These are phyloP conservation scores for Septoria petroselini DNA, from an alignment of 2,329 filamentous ascomycete species.

Conservation along the genomic window DNA sequence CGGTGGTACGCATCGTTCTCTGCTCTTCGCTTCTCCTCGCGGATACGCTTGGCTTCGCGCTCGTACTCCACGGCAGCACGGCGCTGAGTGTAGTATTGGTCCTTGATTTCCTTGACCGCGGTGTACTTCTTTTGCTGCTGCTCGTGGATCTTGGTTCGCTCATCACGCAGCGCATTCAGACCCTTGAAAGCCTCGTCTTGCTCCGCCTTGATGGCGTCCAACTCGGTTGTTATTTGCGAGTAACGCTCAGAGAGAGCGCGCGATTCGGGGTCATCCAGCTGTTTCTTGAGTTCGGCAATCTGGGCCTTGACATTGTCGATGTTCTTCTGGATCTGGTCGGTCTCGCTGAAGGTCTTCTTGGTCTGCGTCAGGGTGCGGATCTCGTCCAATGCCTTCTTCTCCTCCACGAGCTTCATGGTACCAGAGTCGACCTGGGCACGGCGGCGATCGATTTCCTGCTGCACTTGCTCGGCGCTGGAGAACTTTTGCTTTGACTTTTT, in stretches of 20 bases:
- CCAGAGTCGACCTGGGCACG: conserved; percentile 85
- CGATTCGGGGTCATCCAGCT: conserved; percentile 84
- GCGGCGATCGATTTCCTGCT: conserved; percentile 74
- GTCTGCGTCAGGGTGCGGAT: conserved; percentile 80
- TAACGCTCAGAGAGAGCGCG: conserved; percentile 86
- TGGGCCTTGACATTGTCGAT: conserved; percentile 85
- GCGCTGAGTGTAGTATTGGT: conserved; percentile 77
- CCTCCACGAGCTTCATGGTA: conserved; percentile 92
- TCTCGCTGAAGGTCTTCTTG: conserved; percentile 83
- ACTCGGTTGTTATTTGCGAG: conserved; percentile 77
- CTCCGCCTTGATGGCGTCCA: conserved; percentile 86
- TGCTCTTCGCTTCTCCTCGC: conserved; percentile 72
- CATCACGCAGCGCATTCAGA: conserved; percentile 77
- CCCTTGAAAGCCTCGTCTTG: conserved; percentile 89
- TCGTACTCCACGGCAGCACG: conserved; percentile 83
- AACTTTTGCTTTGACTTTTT: conserved; percentile 76
- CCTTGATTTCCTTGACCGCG: conserved; percentile 81
- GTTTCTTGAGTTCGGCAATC: conserved; percentile 84
- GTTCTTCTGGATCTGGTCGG: conserved; percentile 77
- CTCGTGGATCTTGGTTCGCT: conserved; percentile 76
- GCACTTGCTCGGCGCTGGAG: conserved; percentile 85
- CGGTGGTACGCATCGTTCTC: conserved; percentile 73
- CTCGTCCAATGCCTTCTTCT: conserved; percentile 87
- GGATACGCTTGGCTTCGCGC: conserved; percentile 72
- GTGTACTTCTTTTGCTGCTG: conserved; percentile 84